Conservation (phyloP, 2,329 filamentous ascomycete genomes). For the Neospermospora avenae region DNA sequence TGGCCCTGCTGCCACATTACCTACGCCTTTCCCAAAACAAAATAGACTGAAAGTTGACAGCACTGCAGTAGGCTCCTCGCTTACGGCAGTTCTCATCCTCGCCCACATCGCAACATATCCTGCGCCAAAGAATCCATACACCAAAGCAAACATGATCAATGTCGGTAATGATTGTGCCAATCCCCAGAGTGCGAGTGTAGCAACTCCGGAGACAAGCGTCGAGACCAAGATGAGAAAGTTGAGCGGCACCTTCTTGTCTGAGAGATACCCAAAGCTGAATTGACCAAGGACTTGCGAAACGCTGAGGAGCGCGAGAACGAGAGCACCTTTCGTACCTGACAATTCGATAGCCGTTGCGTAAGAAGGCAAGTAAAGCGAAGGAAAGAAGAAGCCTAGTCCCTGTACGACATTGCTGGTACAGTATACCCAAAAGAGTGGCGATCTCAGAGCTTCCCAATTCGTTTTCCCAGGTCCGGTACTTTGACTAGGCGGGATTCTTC, state of each 20-base stretch:
- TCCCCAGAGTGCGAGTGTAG: conserved; percentile 52
- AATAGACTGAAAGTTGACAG: conserved; percentile 33
- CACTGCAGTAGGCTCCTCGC: conserved; percentile 30
- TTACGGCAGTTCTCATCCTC: conserved; percentile 35
- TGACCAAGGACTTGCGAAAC: conserved; percentile 47
- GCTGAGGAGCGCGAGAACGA: conserved; percentile 49
- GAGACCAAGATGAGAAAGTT: conserved; percentile 41
- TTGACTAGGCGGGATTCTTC: conserved; percentile 43
- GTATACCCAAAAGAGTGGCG: conserved; percentile 46
- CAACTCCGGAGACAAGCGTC: conserved; percentile 43
- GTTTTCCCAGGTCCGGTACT: conserved; percentile 40
- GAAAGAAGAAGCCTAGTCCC: conserved; percentile 47
- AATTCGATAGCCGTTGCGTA: conserved; percentile 68
- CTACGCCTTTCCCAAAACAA: conserved; percentile 34
- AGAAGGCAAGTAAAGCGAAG: conserved; percentile 54
- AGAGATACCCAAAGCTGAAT: conserved; percentile 47
- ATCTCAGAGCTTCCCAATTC: conserved; percentile 40
- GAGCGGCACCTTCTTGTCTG: conserved; percentile 44
- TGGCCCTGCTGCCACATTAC: conserved; percentile 34
- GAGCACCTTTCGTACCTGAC: conserved; percentile 58
- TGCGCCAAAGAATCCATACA: conserved; percentile 54
- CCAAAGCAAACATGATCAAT: conserved; percentile 47
- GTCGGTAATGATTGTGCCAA: conserved; percentile 43
- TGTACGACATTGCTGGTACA: conserved; percentile 45
- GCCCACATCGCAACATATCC: conserved; percentile 50